Evolutionary conservation across 495 filamentous ascomycete genomes (phyloP), one percentile per base, ranked within the genome.

Genomic region (Xeromyces bisporus): DNA sequence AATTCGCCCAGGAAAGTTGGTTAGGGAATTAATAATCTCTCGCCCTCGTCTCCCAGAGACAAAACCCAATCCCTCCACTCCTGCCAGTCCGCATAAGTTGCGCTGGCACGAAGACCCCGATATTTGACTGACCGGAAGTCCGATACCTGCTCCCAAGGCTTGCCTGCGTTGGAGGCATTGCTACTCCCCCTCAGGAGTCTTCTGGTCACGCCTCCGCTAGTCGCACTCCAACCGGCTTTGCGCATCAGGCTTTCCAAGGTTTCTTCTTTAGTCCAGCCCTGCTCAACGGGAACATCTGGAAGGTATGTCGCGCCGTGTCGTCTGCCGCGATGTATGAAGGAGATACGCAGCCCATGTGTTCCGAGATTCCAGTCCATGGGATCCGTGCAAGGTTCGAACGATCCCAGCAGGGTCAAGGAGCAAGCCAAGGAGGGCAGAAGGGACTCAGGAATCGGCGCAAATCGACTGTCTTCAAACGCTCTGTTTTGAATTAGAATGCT

Each of bases 201-300:
- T 33, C 48, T 69, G 56, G 40, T 74, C 62, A 55, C 57, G 73
- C 36, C 57, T 58, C 53, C 47, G 8, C 28, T 32, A 18, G 44
- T 42, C 9, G 55, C 56, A 28, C 55, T 48, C 85, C 83, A 94
- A 0, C 86, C 86, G 0, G 85, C 87, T 62, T 94, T 93, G 33
- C 84, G 66, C 83, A 94, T 93, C 42, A 93, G 52, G 49, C 80
- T 87, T 21, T 80, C 65, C 14, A 96, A 43, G 2, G 85, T 82
- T 62, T 94, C 82, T 54, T 93, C 85, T 52, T 89, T 92, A 9
- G 73, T 82, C 89, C 89, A 97, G 13, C 80, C 83, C 51, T 97
- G 89, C 60, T 97, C 89, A 3, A 67, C 60, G 2, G 87, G 72
- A 7, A 96, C 87, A 48, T 94, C 84, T 0, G 89, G 89, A 10